Evolutionary conservation across 2,329 filamentous ascomycete species (phyloP), one percentile per base, ranked within the genome.

Genomic region (Fusarium aywerte): DNA sequence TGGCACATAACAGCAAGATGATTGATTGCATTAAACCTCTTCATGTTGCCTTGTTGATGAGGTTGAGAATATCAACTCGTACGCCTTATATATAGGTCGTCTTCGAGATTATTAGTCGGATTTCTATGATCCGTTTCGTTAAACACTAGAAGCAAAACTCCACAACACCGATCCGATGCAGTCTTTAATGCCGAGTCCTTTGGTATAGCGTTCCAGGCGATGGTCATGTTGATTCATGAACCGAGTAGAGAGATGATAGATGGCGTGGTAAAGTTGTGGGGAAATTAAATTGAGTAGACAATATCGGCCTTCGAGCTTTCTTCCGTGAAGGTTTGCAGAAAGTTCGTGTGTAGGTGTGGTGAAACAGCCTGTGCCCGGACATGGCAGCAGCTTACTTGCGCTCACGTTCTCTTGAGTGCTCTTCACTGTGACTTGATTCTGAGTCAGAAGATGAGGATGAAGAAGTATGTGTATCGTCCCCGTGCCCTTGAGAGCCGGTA

Each of bases 391-490:
- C 45, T 65, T 43, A 71, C 35, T 68, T 68, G 39, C 62, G 48
- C 42, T 67, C 58, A 62, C 75, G 60, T 56, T 73, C 70, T 61
- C 55, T 51, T 3, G 70, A 68, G 42, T 68, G 72, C 51, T 75
- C 73, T 21, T 73, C 73, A 13, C 70, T 74, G 31, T 77, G 76
- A n/a, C 74, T 76, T 9, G 77, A 79, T 51, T 79, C 78, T 21
- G 71, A 74, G 56, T 81, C 80, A 13, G 80, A 80, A n/a, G 75
- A 77, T 25, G 76, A 75, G 43, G 76, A 75, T 18, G 76, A 75
- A 23, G 76, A 76, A 18, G 75, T 73, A 21, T 73, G 75, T 3
- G 75, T 75, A 38, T 78, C 79, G 21, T 76, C 77, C 47, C 75
- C 75, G 25, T 76, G 72, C 48, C 69, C 71, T 58, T 76, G 75